phyloP scores from a whole-genome alignment of 192 early-diverging fungal genomes.

The Coemansia sp. region DNA sequence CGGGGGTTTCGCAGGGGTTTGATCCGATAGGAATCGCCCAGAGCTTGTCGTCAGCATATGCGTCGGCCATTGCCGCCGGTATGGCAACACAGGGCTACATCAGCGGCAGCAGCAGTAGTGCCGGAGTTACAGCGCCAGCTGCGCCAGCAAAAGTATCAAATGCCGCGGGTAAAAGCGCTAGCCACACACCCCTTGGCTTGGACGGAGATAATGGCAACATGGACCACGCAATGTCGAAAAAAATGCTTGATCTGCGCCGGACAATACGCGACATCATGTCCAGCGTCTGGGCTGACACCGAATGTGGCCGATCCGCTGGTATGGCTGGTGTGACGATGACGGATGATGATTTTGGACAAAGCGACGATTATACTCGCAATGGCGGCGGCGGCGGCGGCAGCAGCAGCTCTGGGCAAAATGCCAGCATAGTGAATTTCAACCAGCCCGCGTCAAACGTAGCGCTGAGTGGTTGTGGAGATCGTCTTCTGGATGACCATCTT shows the following conservation, averaged over 20 bases:
- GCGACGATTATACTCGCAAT: background rate
- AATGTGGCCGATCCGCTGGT: slow-evolving; percentile 49
- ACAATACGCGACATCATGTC: slow-evolving; percentile 45
- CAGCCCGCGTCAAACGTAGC: background rate
- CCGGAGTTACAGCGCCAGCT: background rate
- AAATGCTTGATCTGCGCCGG: slow-evolving; percentile 40
- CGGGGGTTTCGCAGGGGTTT: slow-evolving; percentile 22
- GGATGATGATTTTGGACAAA: slow-evolving; percentile 22
- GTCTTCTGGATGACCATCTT: slow-evolving; percentile 47
- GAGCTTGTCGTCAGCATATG: slow-evolving; percentile 48
- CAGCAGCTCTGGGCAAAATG: background rate
- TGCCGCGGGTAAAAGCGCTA: slow-evolving; percentile 46
- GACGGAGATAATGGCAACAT: background rate
- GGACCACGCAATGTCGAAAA: slow-evolving; percentile 10
- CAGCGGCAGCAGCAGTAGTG: background rate
- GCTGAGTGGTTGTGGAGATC: slow-evolving; percentile 26
- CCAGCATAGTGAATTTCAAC: background rate
- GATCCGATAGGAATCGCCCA: slow-evolving; percentile 42
- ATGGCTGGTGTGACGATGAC: slow-evolving; percentile 47
- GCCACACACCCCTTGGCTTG: slow-evolving; percentile 21
- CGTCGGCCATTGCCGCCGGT: slow-evolving; percentile 33
- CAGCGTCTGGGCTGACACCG: slow-evolving; percentile 52
- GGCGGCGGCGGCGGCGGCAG: background rate
- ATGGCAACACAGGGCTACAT: slow-evolving; percentile 9
- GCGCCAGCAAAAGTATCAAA: slow-evolving; percentile 16